Evolutionary conservation across 208 protist genomes (phyloP).

Genomic region (Trypanosoma rangeli): DNA sequence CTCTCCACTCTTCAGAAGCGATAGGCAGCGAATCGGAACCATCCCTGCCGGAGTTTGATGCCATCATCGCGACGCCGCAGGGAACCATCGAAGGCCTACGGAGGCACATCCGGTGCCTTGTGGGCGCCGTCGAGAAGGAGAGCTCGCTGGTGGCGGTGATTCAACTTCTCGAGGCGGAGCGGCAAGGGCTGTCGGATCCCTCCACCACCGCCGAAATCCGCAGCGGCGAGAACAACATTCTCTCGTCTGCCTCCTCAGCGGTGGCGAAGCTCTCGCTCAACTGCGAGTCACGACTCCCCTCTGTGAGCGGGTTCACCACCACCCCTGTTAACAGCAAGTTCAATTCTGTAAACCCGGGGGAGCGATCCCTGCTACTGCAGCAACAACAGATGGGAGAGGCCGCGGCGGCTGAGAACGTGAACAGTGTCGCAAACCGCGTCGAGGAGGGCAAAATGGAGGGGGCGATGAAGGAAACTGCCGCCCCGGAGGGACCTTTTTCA

Average conservation of each 20-base stretch:
- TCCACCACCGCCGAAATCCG: not conserved
- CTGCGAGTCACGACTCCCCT: not conserved
- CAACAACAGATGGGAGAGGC: not conserved
- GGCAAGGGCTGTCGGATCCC: not conserved
- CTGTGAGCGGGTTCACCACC: not conserved
- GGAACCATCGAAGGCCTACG: slow-evolving; percentile 37
- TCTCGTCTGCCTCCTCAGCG: not conserved
- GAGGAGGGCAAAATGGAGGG: not conserved
- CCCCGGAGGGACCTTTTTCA: not conserved
- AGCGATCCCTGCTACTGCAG: not conserved
- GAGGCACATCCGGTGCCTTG: slow-evolving; percentile 61
- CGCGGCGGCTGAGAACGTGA: too few relatives aligned
- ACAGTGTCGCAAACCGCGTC: not conserved
- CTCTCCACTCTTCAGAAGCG: too few relatives aligned
- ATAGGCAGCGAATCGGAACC: not conserved
- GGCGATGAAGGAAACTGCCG: not conserved
- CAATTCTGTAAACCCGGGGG: not conserved
- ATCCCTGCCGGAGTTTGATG: slow-evolving; percentile 7
- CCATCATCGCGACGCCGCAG: not conserved
- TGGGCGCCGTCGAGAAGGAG: slow-evolving; percentile 53
- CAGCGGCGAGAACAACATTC: not conserved
- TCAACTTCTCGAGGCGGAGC: slow-evolving; percentile 35
- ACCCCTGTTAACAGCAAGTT: not conserved
- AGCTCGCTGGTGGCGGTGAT: slow-evolving; percentile 51
- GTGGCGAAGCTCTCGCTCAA: slow-evolving; percentile 1